Percentiles rank a stretch among this genome's conserved stretches.
Conservation (phyloP, 2,329 filamentous ascomycete genomes). For the Colletotrichum tropicicola region DNA sequence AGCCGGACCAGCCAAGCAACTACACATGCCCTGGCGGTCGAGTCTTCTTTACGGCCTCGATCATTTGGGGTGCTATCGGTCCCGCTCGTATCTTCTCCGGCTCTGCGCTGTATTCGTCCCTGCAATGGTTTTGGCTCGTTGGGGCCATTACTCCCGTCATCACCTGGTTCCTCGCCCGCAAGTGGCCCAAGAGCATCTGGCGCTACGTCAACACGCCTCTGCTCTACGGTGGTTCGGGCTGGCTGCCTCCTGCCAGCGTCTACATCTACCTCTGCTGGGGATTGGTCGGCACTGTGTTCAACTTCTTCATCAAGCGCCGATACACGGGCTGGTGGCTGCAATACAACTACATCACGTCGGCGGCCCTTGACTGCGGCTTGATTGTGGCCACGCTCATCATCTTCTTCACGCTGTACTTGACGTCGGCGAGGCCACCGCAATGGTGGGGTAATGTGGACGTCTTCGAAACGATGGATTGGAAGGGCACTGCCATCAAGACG, state of each 20-base stretch:
- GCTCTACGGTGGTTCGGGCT: conserved; percentile 71
- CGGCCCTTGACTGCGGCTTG: conserved; percentile 74
- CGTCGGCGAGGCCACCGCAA: conserved; percentile 59
- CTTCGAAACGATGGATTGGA: conserved; percentile 56
- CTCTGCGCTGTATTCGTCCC: conserved; percentile 66
- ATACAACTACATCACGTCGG: conserved; percentile 81
- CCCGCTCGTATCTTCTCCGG: conserved; percentile 74
- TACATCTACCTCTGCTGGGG: conserved; percentile 79
- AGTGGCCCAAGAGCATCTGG: conserved; percentile 68
- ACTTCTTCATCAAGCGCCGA: conserved; percentile 71
- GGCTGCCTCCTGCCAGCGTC: conserved; percentile 74
- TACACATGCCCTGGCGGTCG: conserved; percentile 65
- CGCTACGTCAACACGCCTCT: conserved; percentile 75
- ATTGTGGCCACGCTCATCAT: conserved; percentile 74
- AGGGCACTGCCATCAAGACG: conserved; percentile 51
- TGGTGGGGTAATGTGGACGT: conserved; percentile 71
- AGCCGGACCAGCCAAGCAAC: conserved; percentile 58
- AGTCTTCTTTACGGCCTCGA: conserved; percentile 73
- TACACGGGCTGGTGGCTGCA: conserved; percentile 79
- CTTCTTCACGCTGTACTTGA: conserved; percentile 74
- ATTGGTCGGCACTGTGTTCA: conserved; percentile 72
- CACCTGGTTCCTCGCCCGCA: conserved; percentile 70
- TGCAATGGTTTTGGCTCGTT: conserved; percentile 78
- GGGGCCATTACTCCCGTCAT: conserved; percentile 69
- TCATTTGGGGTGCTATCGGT: conserved; percentile 79